These are phyloP conservation scores for Lodderomyces theae DNA, from an alignment of 1,139 yeast species.

Conservation along the genomic window DNA sequence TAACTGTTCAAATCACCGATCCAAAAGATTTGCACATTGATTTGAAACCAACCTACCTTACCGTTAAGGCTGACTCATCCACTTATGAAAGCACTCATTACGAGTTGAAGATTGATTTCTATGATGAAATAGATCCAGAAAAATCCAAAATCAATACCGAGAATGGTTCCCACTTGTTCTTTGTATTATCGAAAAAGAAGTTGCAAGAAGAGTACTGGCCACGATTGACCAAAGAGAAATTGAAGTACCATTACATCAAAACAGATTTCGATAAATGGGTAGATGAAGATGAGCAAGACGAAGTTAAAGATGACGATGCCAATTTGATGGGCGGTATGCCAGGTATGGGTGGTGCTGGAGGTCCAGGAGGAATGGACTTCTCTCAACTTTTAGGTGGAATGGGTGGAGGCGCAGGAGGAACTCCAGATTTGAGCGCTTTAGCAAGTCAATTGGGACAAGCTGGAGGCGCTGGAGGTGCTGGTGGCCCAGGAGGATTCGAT, in stretches of 20 bases:
- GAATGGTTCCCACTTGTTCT: constrained; percentile 66
- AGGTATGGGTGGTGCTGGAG: constrained; percentile 29
- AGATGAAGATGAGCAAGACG: constrained; percentile 91
- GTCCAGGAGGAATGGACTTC: constrained; percentile 21
- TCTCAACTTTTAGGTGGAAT: constrained; percentile 24
- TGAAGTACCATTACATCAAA: constrained; percentile 69
- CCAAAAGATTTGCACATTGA: constrained; percentile 62
- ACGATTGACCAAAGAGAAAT: constrained; percentile 74
- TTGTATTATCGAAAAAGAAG: constrained; percentile 69
- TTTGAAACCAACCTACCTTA: constrained; percentile 56
- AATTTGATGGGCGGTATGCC: constrained; percentile 34
- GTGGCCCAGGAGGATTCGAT: constrained; percentile 19
- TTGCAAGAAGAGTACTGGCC: constrained; percentile 85
- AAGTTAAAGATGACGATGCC: constrained; percentile 46
- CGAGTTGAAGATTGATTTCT: constrained; percentile 66
- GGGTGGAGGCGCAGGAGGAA: constrained; percentile 32
- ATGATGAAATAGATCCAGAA: constrained; percentile 66
- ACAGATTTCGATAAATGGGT: constrained; percentile 98
- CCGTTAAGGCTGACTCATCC: constrained; percentile 56
- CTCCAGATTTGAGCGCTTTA: constrained; percentile 34
- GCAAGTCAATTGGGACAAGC: constrained; percentile 48
- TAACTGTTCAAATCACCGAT: constrained; percentile 76
- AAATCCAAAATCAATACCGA: constrained; percentile 59
- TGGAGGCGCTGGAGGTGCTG: constrained; percentile 22
- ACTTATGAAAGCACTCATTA: constrained; percentile 47